These are phyloP conservation scores for Kwoniella botswanensis DNA, from an alignment of 768 basidiomycete genomes.

Conservation along the genomic window DNA sequence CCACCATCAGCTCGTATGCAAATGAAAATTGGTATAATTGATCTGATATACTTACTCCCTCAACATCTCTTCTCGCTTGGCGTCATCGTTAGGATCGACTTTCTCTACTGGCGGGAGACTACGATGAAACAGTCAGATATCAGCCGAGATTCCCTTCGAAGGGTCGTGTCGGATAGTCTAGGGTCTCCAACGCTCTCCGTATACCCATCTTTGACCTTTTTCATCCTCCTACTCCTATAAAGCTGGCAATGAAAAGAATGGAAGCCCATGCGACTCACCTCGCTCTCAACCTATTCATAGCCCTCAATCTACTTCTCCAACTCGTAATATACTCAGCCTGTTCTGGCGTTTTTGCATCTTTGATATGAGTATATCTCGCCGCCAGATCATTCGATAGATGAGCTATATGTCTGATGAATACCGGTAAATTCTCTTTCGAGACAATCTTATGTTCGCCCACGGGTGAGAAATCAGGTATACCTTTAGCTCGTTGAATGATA, in stretches of 20 bases:
- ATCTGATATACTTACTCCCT: constrained; percentile 42
- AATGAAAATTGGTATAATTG: background rate
- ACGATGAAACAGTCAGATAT: background rate
- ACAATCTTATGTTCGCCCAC: constrained; percentile 93
- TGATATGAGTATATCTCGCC: constrained; percentile 75
- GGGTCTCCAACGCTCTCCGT: too few species aligned
- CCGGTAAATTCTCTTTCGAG: constrained; percentile 81
- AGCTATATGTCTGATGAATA: constrained; percentile 86
- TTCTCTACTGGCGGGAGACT: constrained; percentile 22
- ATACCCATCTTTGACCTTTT: too few species aligned
- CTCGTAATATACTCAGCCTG: constrained; percentile 83
- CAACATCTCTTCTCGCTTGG: constrained; percentile 36
- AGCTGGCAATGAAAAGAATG: background rate
- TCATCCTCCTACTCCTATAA: too few species aligned
- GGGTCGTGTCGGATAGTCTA: too few species aligned
- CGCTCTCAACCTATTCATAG: constrained; percentile 68
- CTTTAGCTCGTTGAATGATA: constrained; percentile 80
- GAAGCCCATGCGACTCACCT: constrained; percentile 28
- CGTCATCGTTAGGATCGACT: constrained; percentile 23
- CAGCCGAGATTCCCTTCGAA: background rate
- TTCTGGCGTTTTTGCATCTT: constrained; percentile 63
- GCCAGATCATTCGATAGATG: constrained; percentile 89
- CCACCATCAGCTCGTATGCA: constrained; percentile 4
- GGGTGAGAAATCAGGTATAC: constrained; percentile 93
- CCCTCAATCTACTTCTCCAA: constrained; percentile 79